These are phyloP conservation scores for Rhododendron kiyosumense DNA, from an alignment of 148 eudicot species.

Conservation along the genomic window DNA sequence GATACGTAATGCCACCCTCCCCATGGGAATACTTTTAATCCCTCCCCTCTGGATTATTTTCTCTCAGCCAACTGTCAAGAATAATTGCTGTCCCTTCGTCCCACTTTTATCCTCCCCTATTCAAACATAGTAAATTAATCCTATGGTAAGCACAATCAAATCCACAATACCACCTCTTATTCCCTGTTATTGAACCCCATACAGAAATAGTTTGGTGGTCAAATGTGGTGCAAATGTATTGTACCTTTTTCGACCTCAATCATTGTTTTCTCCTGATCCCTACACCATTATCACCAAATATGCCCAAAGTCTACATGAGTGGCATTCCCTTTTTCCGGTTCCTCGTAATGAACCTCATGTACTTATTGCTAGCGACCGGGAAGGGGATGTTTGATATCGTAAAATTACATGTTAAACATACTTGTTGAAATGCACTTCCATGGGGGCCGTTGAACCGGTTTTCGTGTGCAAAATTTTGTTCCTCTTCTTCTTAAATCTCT, in stretches of 20 bases:
- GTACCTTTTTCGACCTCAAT: neutral
- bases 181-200: neutral
- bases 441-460: slow-evolving; percentile 77
- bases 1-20: neutral
- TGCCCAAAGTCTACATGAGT: neutral
- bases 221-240: neutral
- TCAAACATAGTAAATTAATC: neutral
- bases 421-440: slow-evolving; percentile 73
- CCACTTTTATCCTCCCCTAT: neutral
- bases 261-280: neutral
- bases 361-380: neutral
- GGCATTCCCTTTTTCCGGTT: neutral
- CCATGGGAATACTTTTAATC: neutral
- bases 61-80: neutral
- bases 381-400: neutral
- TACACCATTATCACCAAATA: neutral
- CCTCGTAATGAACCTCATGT: neutral
- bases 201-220: neutral
- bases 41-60: neutral
- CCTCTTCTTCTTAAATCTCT: slow-evolving; percentile 81
- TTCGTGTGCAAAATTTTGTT: slow-evolving; percentile 72
- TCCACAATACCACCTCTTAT: neutral
- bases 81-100: neutral
- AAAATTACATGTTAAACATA: slow-evolving; percentile 26
- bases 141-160: neutral